Evolutionary conservation across 2,329 filamentous ascomycete genomes (phyloP).

Genomic region (Penicillium sp.): DNA sequence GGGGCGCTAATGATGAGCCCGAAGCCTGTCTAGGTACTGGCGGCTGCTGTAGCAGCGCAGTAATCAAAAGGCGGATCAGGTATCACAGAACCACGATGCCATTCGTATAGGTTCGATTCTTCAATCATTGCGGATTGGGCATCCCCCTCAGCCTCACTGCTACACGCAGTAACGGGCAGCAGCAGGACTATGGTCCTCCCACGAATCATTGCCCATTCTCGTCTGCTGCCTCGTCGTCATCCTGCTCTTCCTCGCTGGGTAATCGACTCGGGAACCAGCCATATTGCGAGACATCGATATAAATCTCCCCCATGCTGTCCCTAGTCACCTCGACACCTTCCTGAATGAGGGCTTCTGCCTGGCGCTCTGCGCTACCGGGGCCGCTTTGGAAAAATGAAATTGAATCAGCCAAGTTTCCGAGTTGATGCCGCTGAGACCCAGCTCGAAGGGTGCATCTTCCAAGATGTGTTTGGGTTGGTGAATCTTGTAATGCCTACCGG

Average conservation of each 20-base stretch:
- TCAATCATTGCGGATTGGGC: no score
- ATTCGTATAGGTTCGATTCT: not conserved
- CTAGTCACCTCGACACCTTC: constrained; percentile 40
- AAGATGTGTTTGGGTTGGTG: no score
- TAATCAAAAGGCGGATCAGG: no score
- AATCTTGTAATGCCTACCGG: constrained; percentile 48
- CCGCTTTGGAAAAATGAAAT: constrained; percentile 22
- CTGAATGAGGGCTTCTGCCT: constrained; percentile 35
- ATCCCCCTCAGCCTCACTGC: no score
- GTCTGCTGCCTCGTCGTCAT: constrained; percentile 1
- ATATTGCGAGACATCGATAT: constrained; percentile 38
- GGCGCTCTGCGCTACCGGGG: constrained; percentile 39
- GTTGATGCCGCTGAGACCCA: no score
- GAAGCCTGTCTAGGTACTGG: no score
- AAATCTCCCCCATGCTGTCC: constrained; percentile 41
- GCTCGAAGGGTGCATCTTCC: no score
- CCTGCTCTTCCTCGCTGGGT: constrained; percentile 39
- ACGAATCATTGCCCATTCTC: not conserved
- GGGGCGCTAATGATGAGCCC: no score
- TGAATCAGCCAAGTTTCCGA: no score
- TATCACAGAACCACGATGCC: not conserved
- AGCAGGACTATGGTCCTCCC: not conserved
- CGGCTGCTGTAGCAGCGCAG: no score
- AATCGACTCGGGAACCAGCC: constrained; percentile 48
- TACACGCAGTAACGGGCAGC: not conserved